phyloP scores from a whole-genome alignment of 2,329 filamentous ascomycete genomes.

The Dactylellina sp. region DNA sequence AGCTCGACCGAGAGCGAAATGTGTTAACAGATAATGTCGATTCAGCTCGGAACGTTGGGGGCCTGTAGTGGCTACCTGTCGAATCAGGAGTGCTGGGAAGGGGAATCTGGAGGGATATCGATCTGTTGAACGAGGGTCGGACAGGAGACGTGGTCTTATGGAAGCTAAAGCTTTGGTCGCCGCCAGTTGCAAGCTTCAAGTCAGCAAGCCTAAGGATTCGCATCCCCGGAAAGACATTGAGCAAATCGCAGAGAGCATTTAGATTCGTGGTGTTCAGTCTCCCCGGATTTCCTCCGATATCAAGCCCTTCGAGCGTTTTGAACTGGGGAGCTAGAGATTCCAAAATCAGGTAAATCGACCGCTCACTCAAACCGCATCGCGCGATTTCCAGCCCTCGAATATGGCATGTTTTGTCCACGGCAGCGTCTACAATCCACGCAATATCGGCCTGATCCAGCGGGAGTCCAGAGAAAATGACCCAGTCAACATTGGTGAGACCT shows the following conservation, averaged over 20 bases:
- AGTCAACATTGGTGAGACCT: conserved; percentile 76
- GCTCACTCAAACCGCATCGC: conserved; percentile 72
- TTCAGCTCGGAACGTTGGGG: conserved; percentile 22
- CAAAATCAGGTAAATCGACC: conserved; percentile 72
- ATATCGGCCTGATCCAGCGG: conserved; percentile 77
- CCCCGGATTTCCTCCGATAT: conserved; percentile 75
- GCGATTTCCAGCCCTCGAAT: conserved; percentile 76
- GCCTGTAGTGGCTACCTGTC: conserved; percentile 6
- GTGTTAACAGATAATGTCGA: conserved; percentile 44
- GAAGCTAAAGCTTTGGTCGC: conserved; percentile 23
- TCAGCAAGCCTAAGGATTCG: conserved; percentile 45
- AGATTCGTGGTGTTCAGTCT: conserved; percentile 67
- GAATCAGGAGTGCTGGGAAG: conserved; percentile 37
- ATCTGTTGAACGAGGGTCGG: conserved; percentile 43
- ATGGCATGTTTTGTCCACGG: conserved; percentile 73
- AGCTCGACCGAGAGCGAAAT: conserved; percentile 5
- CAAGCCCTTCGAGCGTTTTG: conserved; percentile 74
- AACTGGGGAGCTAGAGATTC: conserved; percentile 75
- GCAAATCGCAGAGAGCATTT: conserved; percentile 48
- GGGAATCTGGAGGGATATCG: conserved; percentile 48
- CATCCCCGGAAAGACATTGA: conserved; percentile 39
- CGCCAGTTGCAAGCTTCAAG: conserved; percentile 38
- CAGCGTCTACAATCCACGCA: conserved; percentile 74
- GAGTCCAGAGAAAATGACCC: conserved; percentile 77
- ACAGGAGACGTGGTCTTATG: conserved; percentile 32